Evolutionary conservation across 176 grass and related monocot species (phyloP).

Genomic region (Hordeum vulgare): DNA sequence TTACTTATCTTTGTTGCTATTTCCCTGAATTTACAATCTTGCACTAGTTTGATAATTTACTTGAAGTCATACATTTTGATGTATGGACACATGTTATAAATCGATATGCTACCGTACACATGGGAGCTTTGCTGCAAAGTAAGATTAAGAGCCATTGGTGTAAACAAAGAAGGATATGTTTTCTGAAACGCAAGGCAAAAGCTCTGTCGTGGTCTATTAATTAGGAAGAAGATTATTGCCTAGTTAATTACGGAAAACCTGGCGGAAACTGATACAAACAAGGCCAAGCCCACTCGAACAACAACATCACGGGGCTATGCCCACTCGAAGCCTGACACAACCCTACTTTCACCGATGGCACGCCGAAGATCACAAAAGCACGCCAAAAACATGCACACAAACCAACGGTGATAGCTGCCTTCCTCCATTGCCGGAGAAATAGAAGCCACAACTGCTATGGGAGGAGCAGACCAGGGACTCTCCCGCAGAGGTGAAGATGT

Average conservation of each 20-base stretch:
- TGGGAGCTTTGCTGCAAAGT: background rate
- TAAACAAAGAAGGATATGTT: conserved; percentile 3
- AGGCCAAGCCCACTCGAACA: background rate
- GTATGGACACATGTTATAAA: background rate
- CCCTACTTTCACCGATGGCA: background rate
- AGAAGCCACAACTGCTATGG: background rate
- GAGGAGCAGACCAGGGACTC: background rate
- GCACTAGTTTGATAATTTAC: background rate
- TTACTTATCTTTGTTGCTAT: background rate
- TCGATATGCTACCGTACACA: background rate
- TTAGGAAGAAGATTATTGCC: no score
- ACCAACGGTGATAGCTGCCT: background rate
- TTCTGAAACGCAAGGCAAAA: no score
- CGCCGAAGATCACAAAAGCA: background rate
- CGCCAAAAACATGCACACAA: background rate
- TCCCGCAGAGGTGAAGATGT: background rate
- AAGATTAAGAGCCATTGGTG: background rate
- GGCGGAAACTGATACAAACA: background rate
- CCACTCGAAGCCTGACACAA: background rate
- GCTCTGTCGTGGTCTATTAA: no score
- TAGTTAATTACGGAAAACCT: no score
- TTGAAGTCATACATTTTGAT: background rate
- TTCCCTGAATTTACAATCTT: background rate
- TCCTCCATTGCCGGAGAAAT: background rate
- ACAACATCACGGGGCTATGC: background rate